A percentile compares a stretch with the other conserved stretches of the same genome.
These are phyloP conservation scores for Arthrobotrys sphaeroides DNA, from an alignment of 2,329 filamentous ascomycete genomes.

Conservation along the genomic window DNA sequence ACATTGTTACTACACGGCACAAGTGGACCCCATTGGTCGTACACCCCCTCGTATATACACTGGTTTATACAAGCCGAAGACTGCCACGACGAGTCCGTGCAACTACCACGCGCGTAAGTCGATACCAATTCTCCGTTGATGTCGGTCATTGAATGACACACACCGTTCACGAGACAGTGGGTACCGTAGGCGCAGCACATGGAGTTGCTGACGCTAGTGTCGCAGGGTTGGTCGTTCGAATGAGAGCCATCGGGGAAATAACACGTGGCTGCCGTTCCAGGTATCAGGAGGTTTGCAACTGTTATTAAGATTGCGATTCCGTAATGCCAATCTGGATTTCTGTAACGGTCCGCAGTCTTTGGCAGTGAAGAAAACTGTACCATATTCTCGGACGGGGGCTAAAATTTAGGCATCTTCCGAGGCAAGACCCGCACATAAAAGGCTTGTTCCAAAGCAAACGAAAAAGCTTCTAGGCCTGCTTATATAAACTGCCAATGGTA, in stretches of 20 bases:
- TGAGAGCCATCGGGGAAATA: conserved; percentile 16
- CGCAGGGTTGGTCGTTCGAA: conserved; percentile 19
- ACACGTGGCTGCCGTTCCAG: background rate
- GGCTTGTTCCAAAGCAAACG: background rate
- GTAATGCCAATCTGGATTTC: background rate
- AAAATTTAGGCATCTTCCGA: background rate
- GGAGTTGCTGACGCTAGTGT: background rate
- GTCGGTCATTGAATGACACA: conserved; percentile 15
- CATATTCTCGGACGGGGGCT: background rate
- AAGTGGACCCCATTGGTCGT: conserved; percentile 7
- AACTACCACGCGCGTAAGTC: conserved; percentile 24
- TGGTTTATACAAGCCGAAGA: conserved; percentile 18
- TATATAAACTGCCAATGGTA: background rate
- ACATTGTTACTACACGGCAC: conserved; percentile 19
- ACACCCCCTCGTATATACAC: conserved; percentile 13
- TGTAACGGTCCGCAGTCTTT: background rate
- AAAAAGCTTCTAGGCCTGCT: background rate
- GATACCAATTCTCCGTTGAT: background rate
- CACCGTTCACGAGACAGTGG: conserved; percentile 19
- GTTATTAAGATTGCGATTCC: background rate
- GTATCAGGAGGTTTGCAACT: background rate
- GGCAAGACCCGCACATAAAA: too few species aligned
- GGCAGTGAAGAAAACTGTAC: background rate
- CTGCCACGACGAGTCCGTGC: conserved; percentile 31
- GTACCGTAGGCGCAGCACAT: conserved; percentile 30